Conservation (phyloP, 208 protist species). For the Trypanosoma congolense region DNA sequence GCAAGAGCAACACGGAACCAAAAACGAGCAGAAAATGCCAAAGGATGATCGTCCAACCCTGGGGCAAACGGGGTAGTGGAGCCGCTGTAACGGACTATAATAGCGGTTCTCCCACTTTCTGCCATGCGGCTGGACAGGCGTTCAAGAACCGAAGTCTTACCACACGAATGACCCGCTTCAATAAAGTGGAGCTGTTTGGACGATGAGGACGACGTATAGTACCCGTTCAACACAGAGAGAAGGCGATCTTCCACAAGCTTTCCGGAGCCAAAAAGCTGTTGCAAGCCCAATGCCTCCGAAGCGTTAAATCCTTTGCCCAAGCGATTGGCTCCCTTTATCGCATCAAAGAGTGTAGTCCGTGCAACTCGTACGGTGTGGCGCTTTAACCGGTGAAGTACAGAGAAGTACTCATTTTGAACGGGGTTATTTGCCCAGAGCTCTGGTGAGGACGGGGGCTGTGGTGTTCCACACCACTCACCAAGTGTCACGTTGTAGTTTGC, state of each 20-base stretch:
- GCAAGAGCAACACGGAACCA: constrained; percentile 82
- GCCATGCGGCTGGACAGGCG: constrained; percentile 43
- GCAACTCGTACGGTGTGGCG: constrained; percentile 45
- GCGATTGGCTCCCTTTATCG: constrained; percentile 40
- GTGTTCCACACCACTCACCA: constrained; percentile 55
- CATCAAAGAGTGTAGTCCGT: constrained; percentile 52
- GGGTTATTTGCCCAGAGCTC: constrained; percentile 21
- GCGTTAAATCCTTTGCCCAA: constrained; percentile 63
- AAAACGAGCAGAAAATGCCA: constrained; percentile 71
- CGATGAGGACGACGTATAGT: constrained; percentile 34
- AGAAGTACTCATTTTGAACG: constrained; percentile 69
- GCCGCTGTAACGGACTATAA: constrained; percentile 70
- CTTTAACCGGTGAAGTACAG: constrained; percentile 61
- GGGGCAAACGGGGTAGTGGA: constrained; percentile 68
- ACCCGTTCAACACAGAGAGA: constrained; percentile 42
- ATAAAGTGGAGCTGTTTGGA: constrained; percentile 75
- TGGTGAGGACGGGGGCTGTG: constrained; percentile 26
- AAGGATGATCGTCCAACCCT: constrained; percentile 76
- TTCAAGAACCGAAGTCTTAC: constrained; percentile 74
- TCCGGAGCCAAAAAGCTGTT: constrained; percentile 70
- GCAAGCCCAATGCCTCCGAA: constrained; percentile 50
- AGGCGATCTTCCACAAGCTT: constrained; percentile 81
- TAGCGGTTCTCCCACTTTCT: constrained; percentile 40
- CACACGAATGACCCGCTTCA: constrained; percentile 57
- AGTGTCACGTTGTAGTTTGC: constrained; percentile 52